Evolutionary conservation across 495 filamentous ascomycete genomes (phyloP).

Genomic region (Trichodelitschia bisporula): DNA sequence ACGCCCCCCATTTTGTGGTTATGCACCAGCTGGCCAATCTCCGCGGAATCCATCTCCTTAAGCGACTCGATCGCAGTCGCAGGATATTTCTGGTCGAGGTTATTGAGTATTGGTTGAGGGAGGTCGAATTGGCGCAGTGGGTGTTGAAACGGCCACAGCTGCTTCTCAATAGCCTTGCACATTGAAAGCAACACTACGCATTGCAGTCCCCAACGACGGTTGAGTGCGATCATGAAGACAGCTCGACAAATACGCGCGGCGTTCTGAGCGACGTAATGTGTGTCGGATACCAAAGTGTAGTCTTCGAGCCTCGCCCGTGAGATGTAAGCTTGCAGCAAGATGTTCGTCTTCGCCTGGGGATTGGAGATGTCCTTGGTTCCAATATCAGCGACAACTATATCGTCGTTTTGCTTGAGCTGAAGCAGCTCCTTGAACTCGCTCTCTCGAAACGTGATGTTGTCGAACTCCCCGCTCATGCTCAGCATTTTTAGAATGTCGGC

Average conservation of each 20-base stretch:
- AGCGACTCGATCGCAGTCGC: constrained; percentile 52
- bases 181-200: constrained; percentile 71
- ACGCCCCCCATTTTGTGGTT: constrained; percentile 66
- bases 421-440: constrained; percentile 59
- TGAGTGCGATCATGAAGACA: constrained; percentile 91
- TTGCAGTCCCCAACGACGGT: constrained; percentile 81
- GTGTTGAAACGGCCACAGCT: constrained; percentile 79
- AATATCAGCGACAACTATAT: constrained; percentile 38
- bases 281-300: constrained; percentile 76
- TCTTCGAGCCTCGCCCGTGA: constrained; percentile 74
- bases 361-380: too few relatives aligned
- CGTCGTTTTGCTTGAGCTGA: constrained; percentile 31
- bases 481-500: constrained; percentile 87
- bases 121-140: constrained; percentile 90
- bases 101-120: constrained; percentile 53
- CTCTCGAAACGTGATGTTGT: constrained; percentile 83
- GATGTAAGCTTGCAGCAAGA: constrained; percentile 82
- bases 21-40: constrained; percentile 81
- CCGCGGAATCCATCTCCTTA: constrained; percentile 72
- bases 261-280: constrained; percentile 87
- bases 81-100: constrained; percentile 55
- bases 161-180: constrained; percentile 90
- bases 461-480: constrained; percentile 86
- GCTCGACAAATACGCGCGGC: constrained; percentile 82
- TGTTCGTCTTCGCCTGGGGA: constrained; percentile 85